phyloP scores from a whole-genome alignment of 306 rosid species.

The Lithocarpus polystachyus region DNA sequence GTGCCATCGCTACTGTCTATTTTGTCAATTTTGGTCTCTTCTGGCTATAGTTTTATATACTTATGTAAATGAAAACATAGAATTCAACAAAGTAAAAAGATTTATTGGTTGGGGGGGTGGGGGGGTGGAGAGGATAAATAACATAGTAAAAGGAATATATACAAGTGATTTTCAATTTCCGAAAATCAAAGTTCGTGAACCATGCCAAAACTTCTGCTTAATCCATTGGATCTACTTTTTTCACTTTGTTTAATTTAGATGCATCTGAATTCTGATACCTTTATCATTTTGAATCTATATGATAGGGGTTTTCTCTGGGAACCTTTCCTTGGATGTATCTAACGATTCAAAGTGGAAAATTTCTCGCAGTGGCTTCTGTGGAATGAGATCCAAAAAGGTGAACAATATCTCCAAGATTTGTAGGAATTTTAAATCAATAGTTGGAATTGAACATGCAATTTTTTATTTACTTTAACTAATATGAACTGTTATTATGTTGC shows the following conservation, averaged over 20 bases:
- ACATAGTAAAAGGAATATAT: background rate
- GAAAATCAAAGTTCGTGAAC: background rate
- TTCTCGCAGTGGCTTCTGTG: slow-evolving; percentile 76
- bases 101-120: no score
- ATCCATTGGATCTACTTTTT: background rate
- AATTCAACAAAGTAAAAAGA: no score
- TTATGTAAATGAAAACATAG: background rate
- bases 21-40: background rate
- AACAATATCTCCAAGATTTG: slow-evolving; percentile 5
- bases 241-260: no score
- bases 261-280: background rate
- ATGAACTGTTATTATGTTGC: background rate
- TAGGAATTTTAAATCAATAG: background rate
- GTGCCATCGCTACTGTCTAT: background rate
- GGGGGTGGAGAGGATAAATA: no score
- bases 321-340: slow-evolving; percentile 68
- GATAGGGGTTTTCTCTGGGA: slow-evolving; percentile 78
- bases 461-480: background rate
- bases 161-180: background rate
- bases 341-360: slow-evolving; percentile 68
- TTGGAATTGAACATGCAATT: background rate
- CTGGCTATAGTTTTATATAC: background rate
- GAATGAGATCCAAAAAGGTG: slow-evolving; percentile 95
- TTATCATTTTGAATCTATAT: slow-evolving; percentile 3
- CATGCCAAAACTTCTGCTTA: background rate